Evolutionary conservation across 352 stramenopile genomes (phyloP).

Genomic region (Phytophthora quininea): DNA sequence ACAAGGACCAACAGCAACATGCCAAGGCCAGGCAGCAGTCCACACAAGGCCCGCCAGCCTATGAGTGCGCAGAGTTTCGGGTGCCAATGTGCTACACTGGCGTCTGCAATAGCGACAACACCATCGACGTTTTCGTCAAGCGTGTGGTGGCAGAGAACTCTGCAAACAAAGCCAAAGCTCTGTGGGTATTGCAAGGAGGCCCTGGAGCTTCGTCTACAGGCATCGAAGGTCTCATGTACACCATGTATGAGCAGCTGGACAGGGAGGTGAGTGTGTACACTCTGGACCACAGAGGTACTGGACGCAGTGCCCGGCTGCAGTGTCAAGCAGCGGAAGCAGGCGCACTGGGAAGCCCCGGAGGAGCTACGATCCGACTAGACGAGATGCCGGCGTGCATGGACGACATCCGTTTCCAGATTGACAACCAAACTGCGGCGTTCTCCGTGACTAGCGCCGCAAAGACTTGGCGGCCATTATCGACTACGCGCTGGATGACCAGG

Average conservation of each 20-base stretch:
- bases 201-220: slow-evolving; percentile 73
- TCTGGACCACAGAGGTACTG: slow-evolving; percentile 72
- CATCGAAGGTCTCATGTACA: slow-evolving; percentile 69
- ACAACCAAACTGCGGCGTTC: slow-evolving; percentile 72
- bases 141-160: slow-evolving; percentile 35
- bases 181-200: slow-evolving; percentile 78
- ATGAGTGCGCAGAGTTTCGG: slow-evolving; percentile 70
- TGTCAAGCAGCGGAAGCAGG: slow-evolving; percentile 58
- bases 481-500: slow-evolving; percentile 45
- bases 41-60: slow-evolving; percentile 19
- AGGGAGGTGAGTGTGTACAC: slow-evolving; percentile 66
- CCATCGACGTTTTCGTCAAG: slow-evolving; percentile 67
- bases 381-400: slow-evolving; percentile 74
- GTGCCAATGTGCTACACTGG: slow-evolving; percentile 74
- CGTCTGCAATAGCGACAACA: slow-evolving; percentile 65
- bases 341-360: slow-evolving; percentile 56
- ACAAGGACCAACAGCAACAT: slow-evolving; percentile 9
- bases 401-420: slow-evolving; percentile 74
- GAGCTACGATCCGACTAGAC: slow-evolving; percentile 51
- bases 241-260: slow-evolving; percentile 58
- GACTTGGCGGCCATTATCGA: slow-evolving; percentile 65
- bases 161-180: slow-evolving; percentile 38
- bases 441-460: slow-evolving; percentile 78
- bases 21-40: slow-evolving; percentile 10
- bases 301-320: slow-evolving; percentile 58